Percentiles rank a stretch among this genome's conserved stretches.
Conservation (phyloP, 495 filamentous ascomycete species). For the Cercophora samala region DNA sequence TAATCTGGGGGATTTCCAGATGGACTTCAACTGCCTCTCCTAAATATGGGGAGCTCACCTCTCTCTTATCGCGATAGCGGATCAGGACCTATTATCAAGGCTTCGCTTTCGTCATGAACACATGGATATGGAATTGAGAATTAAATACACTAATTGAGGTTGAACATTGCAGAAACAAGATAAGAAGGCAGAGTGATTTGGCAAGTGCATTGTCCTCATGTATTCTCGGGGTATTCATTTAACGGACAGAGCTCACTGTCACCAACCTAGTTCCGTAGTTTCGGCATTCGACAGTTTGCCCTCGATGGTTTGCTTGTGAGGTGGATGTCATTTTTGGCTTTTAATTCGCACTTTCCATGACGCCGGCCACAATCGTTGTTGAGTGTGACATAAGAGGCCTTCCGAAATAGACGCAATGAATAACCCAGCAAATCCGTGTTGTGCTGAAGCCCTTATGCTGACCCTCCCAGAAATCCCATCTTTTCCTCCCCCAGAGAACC, state of each 20-base stretch:
- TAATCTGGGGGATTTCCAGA: conserved; percentile 9
- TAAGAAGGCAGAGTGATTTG: background rate
- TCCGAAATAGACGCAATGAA: conserved; percentile 50
- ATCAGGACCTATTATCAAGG: background rate
- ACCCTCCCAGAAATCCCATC: conserved; percentile 40
- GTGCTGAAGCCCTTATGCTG: conserved; percentile 48
- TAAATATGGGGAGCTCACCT: background rate
- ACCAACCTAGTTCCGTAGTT: background rate
- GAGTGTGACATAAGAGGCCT: conserved; percentile 51
- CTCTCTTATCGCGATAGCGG: background rate
- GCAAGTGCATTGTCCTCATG: conserved; percentile 3
- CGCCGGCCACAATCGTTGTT: conserved; percentile 44
- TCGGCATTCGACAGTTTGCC: conserved; percentile 18
- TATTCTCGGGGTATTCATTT: conserved; percentile 6
- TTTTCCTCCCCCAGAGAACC: conserved; percentile 34
- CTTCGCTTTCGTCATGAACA: background rate
- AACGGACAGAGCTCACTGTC: background rate
- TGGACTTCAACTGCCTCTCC: background rate
- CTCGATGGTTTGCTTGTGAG: conserved; percentile 14
- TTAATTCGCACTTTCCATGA: conserved; percentile 47
- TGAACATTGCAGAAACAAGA: background rate
- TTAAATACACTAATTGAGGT: background rate
- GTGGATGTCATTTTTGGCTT: conserved; percentile 31
- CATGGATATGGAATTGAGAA: background rate
- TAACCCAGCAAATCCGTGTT: conserved; percentile 43